Evolutionary conservation across 345 rosid species (phyloP).

Genomic region (Citropsis articulata): DNA sequence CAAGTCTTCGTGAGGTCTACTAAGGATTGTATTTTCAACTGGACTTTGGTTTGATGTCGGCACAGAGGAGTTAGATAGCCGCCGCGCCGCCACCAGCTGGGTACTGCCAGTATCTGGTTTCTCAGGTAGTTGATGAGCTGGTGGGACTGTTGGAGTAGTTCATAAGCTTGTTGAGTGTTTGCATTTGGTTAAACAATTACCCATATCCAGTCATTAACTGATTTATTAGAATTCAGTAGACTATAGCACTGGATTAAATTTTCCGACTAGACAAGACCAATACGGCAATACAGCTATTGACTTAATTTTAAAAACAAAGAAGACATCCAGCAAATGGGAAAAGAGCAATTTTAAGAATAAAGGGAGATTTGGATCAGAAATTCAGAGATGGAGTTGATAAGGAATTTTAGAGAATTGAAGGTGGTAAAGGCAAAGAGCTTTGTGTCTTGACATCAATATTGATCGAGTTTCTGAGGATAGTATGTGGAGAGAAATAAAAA

Average conservation of each 20-base stretch:
- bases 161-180: too few relatives aligned
- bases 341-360: too few relatives aligned
- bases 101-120: constrained; percentile 24
- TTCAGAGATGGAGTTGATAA: not conserved
- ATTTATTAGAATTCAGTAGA: not conserved
- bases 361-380: too few relatives aligned
- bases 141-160: not conserved
- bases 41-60: constrained; percentile 27
- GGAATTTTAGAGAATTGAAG: not conserved
- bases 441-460: not conserved
- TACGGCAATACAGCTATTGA: not conserved
- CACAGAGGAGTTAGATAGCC: not conserved
- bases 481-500: not conserved
- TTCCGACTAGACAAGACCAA: not conserved
- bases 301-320: too few relatives aligned
- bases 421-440: not conserved
- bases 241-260: not conserved
- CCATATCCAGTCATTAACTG: constrained; percentile 33
- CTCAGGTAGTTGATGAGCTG: not conserved
- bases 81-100: not conserved
- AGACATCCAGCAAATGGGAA: too few relatives aligned
- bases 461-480: not conserved
- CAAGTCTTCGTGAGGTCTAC: constrained; percentile 43
- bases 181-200: constrained; percentile 43
- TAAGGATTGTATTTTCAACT: constrained; percentile 14